A percentile compares a stretch with the other conserved stretches of the same genome.
These are phyloP conservation scores for Fusarium haematococcum DNA, from an alignment of 2,329 filamentous ascomycete species.

Conservation along the genomic window DNA sequence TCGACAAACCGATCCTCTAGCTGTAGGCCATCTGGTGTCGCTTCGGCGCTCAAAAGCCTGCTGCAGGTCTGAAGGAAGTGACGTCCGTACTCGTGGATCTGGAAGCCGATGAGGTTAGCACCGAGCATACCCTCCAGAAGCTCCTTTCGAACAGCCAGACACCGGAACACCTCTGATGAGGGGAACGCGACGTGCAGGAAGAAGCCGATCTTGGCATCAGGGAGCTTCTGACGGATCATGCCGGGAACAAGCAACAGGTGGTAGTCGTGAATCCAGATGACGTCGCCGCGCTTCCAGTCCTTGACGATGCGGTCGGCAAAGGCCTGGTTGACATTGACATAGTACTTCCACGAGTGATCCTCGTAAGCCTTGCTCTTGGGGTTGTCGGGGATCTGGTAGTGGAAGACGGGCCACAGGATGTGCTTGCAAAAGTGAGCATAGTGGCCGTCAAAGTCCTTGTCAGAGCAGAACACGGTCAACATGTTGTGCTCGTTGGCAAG, in stretches of 20 bases:
- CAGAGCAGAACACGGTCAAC: constrained; percentile 85
- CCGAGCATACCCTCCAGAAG: constrained; percentile 93
- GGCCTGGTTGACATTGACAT: constrained; percentile 90
- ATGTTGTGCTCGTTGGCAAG: constrained; percentile 86
- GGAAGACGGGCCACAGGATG: constrained; percentile 97
- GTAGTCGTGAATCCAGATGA: constrained; percentile 97
- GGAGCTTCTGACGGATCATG: constrained; percentile 90
- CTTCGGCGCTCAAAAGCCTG: constrained; percentile 89
- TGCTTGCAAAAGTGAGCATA: constrained; percentile 98
- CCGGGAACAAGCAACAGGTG: constrained; percentile 88
- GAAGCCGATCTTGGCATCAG: constrained; percentile 95
- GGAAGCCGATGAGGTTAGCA: constrained; percentile 92
- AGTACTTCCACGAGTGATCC: constrained; percentile 96
- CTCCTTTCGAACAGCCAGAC: constrained; percentile 86
- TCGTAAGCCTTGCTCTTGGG: constrained; percentile 98
- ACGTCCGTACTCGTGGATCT: constrained; percentile 91
- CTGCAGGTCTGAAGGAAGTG: constrained; percentile 98
- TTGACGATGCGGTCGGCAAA: constrained; percentile 92
- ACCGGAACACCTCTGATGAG: constrained; percentile 95
- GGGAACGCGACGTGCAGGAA: constrained; percentile 96
- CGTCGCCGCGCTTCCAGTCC: constrained; percentile 93
- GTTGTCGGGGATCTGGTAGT: constrained; percentile 97
- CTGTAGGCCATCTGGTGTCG: constrained; percentile 87
- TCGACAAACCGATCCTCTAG: constrained; percentile 94
- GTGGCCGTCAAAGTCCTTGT: constrained; percentile 94